Evolutionary conservation across 1,139 yeast genomes (phyloP).

Genomic region (Yamadazyma oceani): DNA sequence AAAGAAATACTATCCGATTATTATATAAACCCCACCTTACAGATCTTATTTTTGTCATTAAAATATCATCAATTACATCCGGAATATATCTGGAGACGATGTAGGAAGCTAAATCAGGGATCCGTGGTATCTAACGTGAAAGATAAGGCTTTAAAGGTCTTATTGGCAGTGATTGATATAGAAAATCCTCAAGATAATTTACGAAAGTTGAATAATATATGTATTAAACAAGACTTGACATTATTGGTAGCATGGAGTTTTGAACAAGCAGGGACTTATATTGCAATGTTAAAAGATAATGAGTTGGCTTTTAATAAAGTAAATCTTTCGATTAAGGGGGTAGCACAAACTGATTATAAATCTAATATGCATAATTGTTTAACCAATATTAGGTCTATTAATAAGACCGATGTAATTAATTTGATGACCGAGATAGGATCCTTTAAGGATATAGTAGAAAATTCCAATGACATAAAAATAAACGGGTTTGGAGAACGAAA

Average conservation of each 20-base stretch:
- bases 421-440: slow-evolving; percentile 55
- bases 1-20: slow-evolving; percentile 54
- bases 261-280: slow-evolving; percentile 83
- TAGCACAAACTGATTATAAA: slow-evolving; percentile 43
- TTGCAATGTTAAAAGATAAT: slow-evolving; percentile 52
- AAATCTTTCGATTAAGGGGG: slow-evolving; percentile 39
- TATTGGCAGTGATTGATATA: slow-evolving; percentile 76
- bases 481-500: slow-evolving; percentile 61
- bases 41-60: slow-evolving; percentile 71
- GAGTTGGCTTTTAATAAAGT: slow-evolving; percentile 34
- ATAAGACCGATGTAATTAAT: slow-evolving; percentile 59
- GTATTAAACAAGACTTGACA: slow-evolving; percentile 70
- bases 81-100: slow-evolving; percentile 74
- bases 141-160: slow-evolving; percentile 54
- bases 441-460: slow-evolving; percentile 46
- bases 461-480: slow-evolving; percentile 29
- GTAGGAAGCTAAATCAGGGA: slow-evolving; percentile 51
- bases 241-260: slow-evolving; percentile 77
- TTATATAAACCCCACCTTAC: slow-evolving; percentile 63
- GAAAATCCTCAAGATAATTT: slow-evolving; percentile 71
- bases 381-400: slow-evolving; percentile 53
- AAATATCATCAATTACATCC: slow-evolving; percentile 87
- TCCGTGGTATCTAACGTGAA: slow-evolving; percentile 17
- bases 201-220: slow-evolving; percentile 66
- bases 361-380: slow-evolving; percentile 52